Evolutionary conservation across 225 moss, liverwort and hornwort species (phyloP), one percentile per base, ranked within the genome.

Genomic region (Pseudoscleropodium purum): DNA sequence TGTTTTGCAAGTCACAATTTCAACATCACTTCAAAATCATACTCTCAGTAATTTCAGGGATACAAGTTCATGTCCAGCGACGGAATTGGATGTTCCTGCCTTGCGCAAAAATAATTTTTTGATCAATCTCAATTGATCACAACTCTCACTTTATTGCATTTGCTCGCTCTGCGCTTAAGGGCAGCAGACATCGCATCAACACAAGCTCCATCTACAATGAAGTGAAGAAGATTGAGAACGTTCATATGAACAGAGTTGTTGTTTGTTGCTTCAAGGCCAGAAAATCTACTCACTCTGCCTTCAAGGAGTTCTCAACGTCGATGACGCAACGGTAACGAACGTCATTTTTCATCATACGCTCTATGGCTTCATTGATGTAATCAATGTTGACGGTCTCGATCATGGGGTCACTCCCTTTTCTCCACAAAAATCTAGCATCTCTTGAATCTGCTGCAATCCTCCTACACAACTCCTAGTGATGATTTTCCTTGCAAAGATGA

Each of bases 271-370:
- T 33, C 34, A 2, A 20, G 65, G 25, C 26, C 41, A 13, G n/a
- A 41, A 34, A 67, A 72, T 26, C 33, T 45, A 81, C 52, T 89
- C 84, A 86, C n/a, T 92, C 68, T 36, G 64, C 41, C 87, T 95
- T 92, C 73, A 97, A 90, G 10, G 95, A 93, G 0, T 94, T 94
- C 81, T 93, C 94, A 60, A 97, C 72, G 79, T 97, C 94, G n/a
- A 96, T 45, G 21, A 96, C 97, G 52, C 95, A 97, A 64, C 96
- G 95, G 82, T 93, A 96, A 18, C 87, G 93, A 19, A 96, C 93
- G 83, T 96, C 96, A 43, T 94, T 97, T 45, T 92, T 84, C 37
- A 84, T 0, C 90, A 97, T 87, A 24, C 97, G 92, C 43, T 88
- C 65, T 7, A 97, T 75, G 5, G 92, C 95, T 59, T 88, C 81